Conservation (phyloP, 345 rosid genomes). For the Balakata baccata region DNA sequence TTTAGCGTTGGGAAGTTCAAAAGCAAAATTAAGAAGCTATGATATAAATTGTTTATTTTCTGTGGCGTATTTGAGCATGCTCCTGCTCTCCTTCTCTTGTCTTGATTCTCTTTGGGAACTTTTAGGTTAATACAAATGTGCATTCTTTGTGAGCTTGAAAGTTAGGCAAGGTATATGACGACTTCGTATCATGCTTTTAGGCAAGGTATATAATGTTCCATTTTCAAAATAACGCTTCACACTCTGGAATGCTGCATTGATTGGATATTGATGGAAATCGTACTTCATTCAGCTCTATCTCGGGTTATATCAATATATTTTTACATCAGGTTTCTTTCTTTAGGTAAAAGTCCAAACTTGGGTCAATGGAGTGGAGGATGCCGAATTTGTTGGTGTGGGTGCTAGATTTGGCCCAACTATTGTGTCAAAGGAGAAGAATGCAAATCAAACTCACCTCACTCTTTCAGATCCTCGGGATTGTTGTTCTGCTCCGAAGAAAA, state of each 20-base stretch:
- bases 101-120: slow-evolving; percentile 2
- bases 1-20: too few species aligned
- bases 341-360: slow-evolving; percentile 99
- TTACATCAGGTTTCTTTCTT: slow-evolving; percentile 7
- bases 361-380: slow-evolving; percentile 68
- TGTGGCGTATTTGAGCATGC: background rate
- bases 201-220: too few species aligned
- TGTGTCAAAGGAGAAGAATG: slow-evolving; percentile 92
- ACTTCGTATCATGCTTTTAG: too few species aligned
- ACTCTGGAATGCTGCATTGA: slow-evolving; percentile 4
- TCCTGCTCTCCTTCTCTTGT: background rate
- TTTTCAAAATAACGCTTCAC: background rate
- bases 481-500: slow-evolving; percentile 58
- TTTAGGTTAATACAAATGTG: slow-evolving; percentile 1
- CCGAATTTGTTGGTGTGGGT: slow-evolving; percentile 93
- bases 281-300: slow-evolving; percentile 14
- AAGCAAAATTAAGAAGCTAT: too few species aligned
- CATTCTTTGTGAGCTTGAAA: slow-evolving; percentile 11
- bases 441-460: slow-evolving; percentile 62
- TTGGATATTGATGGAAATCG: background rate
- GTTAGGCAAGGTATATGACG: background rate
- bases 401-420: slow-evolving; percentile 87
- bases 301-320: slow-evolving; percentile 3
- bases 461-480: slow-evolving; percentile 85
- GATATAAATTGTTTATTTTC: too few species aligned